Percentiles rank a stretch among this genome's conserved stretches.
Conservation (phyloP, 2,329 filamentous ascomycete species). For the Exutisphaerella laricina region DNA sequence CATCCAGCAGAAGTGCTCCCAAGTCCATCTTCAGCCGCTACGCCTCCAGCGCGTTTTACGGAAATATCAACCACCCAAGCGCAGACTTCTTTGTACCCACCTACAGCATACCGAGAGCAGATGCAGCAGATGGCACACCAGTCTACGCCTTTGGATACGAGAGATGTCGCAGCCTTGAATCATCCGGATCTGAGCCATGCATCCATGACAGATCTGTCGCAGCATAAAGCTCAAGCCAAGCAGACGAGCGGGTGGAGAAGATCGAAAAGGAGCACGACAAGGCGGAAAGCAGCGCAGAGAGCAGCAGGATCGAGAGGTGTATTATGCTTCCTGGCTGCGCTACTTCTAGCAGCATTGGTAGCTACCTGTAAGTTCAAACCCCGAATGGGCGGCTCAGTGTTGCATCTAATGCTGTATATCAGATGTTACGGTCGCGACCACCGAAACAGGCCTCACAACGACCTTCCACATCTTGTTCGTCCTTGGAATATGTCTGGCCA, state of each 20-base stretch:
- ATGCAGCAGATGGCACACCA: conserved; percentile 23
- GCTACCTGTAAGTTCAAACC: conserved; percentile 28
- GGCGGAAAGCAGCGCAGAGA: conserved; percentile 9
- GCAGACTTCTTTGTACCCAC: conserved; percentile 8
- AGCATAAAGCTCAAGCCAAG: conserved; percentile 22
- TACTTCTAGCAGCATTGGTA: conserved; percentile 28
- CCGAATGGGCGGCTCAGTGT: not conserved
- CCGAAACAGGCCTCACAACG: conserved; percentile 56
- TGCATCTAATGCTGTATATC: conserved; percentile 6
- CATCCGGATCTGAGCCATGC: conserved; percentile 31
- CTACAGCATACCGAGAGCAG: conserved; percentile 18
- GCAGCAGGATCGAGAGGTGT: conserved; percentile 14
- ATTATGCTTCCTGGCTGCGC: conserved; percentile 23
- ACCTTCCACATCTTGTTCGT: conserved; percentile 78
- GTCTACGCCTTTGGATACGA: conserved; percentile 26
- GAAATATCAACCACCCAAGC: not conserved
- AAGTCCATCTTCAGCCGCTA: conserved; percentile 13
- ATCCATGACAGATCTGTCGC: conserved; percentile 24
- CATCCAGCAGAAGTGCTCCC: conserved; percentile 16
- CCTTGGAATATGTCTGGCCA: conserved; percentile 66
- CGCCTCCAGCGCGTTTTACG: conserved; percentile 1
- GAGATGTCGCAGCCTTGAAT: conserved; percentile 25
- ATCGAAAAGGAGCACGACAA: conserved; percentile 11
- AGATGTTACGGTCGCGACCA: conserved; percentile 71
- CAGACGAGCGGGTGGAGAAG: conserved; percentile 24